These are phyloP conservation scores for Acarospora socialis DNA, from an alignment of 2,329 filamentous ascomycete species.

Conservation along the genomic window DNA sequence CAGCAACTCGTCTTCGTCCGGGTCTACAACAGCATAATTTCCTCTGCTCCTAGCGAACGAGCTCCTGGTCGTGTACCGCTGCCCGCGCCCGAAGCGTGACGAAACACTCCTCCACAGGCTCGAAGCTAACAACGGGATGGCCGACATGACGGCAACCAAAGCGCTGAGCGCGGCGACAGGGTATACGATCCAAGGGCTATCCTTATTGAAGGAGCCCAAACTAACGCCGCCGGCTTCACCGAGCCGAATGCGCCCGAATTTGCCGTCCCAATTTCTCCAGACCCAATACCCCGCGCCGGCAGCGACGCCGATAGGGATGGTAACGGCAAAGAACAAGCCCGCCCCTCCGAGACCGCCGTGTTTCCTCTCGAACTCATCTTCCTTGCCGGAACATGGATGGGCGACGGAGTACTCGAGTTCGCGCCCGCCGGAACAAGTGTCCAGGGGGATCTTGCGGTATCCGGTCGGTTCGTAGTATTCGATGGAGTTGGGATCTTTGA, in stretches of 20 bases:
- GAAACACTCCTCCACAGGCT: constrained; percentile 57
- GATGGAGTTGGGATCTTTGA: constrained; percentile 47
- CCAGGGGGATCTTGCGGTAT: constrained; percentile 78
- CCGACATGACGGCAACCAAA: constrained; percentile 42
- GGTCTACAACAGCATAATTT: constrained; percentile 80
- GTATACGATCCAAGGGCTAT: constrained; percentile 66
- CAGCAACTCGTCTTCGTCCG: constrained; percentile 86
- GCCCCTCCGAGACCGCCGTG: constrained; percentile 63
- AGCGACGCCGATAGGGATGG: constrained; percentile 61
- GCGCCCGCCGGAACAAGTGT: constrained; percentile 65
- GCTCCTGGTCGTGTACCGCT: constrained; percentile 73
- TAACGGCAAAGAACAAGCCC: constrained; percentile 75
- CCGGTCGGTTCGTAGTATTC: constrained; percentile 78
- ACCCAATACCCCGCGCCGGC: constrained; percentile 67
- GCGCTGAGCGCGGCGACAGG: constrained; percentile 63
- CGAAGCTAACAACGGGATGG: constrained; percentile 55
- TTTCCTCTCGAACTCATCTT: constrained; percentile 67
- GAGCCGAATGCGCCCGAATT: constrained; percentile 83
- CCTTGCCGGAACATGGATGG: constrained; percentile 59
- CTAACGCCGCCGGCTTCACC: constrained; percentile 43
- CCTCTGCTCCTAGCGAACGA: constrained; percentile 76
- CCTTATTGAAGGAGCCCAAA: constrained; percentile 44
- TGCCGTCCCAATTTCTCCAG: constrained; percentile 70
- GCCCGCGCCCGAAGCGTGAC: constrained; percentile 36
- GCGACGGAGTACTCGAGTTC: constrained; percentile 56